A percentile compares a stretch with the other conserved stretches of the same genome.
Evolutionary conservation across 2,329 filamentous ascomycete species (phyloP).

Genomic region (Biscogniauxia sp.): DNA sequence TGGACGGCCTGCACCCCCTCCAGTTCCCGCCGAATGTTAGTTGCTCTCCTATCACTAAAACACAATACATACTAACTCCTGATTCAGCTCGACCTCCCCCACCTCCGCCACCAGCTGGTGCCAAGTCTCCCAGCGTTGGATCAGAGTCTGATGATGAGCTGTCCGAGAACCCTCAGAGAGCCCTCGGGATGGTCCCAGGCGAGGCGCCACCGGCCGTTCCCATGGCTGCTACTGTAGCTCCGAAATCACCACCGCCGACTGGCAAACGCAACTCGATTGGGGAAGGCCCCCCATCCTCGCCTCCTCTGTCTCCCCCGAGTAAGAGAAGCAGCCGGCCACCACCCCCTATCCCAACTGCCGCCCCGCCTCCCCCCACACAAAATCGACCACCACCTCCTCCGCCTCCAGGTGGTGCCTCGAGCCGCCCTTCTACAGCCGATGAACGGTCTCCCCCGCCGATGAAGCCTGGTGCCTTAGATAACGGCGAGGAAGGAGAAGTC

Average conservation of each 20-base stretch:
- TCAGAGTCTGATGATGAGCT: conserved; percentile 89
- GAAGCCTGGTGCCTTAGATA: conserved; percentile 41
- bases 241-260: conserved; percentile 41
- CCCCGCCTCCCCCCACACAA: conserved; percentile 49
- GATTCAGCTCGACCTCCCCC: conserved; percentile 61
- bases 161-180: conserved; percentile 51
- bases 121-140: conserved; percentile 68
- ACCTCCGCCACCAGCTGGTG: conserved; percentile 48
- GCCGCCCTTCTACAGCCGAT: conserved; percentile 60
- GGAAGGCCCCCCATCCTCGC: conserved; percentile 39
- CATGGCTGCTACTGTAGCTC: conserved; percentile 43
- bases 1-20: conserved; percentile 54
- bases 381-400: conserved; percentile 66
- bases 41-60: conserved; percentile 18
- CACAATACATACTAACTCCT: conserved; percentile 4
- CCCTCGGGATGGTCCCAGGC: conserved; percentile 39
- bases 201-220: conserved; percentile 41
- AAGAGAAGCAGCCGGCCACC: conserved; percentile 58
- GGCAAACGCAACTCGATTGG: conserved; percentile 36
- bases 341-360: conserved; percentile 58
- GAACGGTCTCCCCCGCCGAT: conserved; percentile 44
- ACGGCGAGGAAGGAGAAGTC: conserved; percentile 72
- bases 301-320: conserved; percentile 36
- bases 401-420: conserved; percentile 51
- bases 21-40: conserved; percentile 62